Conservation (phyloP, 1,284 basidiomycete species). For the Rhodotorula sp. region DNA sequence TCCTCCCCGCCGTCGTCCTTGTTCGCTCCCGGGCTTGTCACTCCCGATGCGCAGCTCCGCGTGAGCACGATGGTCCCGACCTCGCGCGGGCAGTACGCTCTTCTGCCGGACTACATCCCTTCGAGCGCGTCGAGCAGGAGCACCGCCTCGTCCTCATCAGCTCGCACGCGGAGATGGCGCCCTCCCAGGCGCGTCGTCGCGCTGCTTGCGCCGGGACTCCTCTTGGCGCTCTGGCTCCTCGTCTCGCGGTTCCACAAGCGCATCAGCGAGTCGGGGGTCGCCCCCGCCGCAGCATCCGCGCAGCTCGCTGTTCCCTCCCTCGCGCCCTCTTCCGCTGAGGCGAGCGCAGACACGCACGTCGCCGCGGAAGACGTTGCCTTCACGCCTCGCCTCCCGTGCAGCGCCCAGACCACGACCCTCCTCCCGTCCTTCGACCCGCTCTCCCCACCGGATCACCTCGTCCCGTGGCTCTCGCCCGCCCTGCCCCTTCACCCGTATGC, state of each 20-base stretch:
- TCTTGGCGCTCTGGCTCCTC: neutral
- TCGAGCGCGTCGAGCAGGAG: too few relatives aligned
- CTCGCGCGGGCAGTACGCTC: too few relatives aligned
- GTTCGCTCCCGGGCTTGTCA: too few relatives aligned
- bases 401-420: neutral
- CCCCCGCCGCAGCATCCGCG: neutral
- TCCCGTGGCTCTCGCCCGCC: conserved; percentile 39
- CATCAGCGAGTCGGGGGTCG: neutral
- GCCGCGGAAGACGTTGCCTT: too few relatives aligned
- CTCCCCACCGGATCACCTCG: neutral
- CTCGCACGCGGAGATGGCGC: neutral
- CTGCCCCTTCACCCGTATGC: conserved; percentile 51
- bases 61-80: neutral
- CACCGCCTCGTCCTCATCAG: neutral
- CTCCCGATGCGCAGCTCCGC: neutral
- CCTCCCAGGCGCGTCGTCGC: neutral
- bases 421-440: neutral
- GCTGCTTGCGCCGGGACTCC: neutral
- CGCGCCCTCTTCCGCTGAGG: too few relatives aligned
- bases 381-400: neutral
- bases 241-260: neutral
- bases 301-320: neutral
- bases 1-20: neutral
- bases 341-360: neutral
- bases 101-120: neutral